These are phyloP conservation scores for Boletus pseudopeckii DNA, from an alignment of 768 basidiomycete species.

Conservation along the genomic window DNA sequence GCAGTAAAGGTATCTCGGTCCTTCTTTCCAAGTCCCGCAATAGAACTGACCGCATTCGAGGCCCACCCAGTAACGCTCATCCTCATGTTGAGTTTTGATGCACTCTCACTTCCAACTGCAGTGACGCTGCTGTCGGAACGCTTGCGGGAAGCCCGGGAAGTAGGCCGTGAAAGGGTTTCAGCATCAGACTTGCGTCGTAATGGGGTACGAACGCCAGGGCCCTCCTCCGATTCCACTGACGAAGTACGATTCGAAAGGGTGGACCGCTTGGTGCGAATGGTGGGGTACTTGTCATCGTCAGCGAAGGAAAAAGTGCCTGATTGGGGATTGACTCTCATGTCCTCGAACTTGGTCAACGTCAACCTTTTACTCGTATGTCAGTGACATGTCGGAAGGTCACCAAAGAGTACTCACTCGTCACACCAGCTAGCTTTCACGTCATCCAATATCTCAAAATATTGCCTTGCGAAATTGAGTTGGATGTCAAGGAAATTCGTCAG, in stretches of 20 bases:
- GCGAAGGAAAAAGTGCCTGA: conserved; percentile 14
- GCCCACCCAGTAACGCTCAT: conserved; percentile 51
- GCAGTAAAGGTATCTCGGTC: conserved; percentile 61
- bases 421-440: conserved; percentile 70
- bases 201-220: conserved; percentile 16
- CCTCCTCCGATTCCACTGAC: conserved; percentile 38
- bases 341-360: conserved; percentile 27
- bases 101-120: conserved; percentile 34
- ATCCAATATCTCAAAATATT: conserved; percentile 69
- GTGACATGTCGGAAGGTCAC: not conserved
- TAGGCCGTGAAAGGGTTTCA: conserved; percentile 51
- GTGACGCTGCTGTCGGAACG: conserved; percentile 57
- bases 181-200: conserved; percentile 42
- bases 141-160: conserved; percentile 61
- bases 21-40: conserved; percentile 56
- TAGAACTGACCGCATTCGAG: conserved; percentile 57
- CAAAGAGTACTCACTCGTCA: conserved; percentile 45
- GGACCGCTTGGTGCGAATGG: conserved; percentile 35
- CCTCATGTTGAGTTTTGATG: conserved; percentile 38
- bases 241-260: conserved; percentile 20
- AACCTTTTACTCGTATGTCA: conserved; percentile 24
- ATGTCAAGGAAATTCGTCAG: conserved; percentile 68
- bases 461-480: conserved; percentile 69
- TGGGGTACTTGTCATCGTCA: conserved; percentile 30
- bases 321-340: conserved; percentile 16